phyloP scores from a whole-genome alignment of 345 rosid species.

The Mallotus nudiflorus region DNA sequence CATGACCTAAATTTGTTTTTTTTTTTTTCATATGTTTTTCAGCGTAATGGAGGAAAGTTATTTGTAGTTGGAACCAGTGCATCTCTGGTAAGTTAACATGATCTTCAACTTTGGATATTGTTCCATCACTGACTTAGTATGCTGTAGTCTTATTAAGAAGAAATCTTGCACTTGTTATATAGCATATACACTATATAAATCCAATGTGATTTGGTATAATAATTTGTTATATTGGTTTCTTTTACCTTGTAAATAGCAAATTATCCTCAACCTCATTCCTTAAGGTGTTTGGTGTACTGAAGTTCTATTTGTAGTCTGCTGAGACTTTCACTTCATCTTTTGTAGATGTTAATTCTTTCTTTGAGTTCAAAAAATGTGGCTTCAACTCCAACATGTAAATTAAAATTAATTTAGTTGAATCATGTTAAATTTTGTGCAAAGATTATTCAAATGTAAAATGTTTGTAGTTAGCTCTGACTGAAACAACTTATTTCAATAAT shows the following conservation, averaged over 20 bases:
- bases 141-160: not conserved
- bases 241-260: not conserved
- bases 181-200: not conserved
- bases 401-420: not conserved
- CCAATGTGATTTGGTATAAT: not conserved
- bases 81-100: conserved; percentile 58
- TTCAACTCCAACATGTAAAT: not conserved
- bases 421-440: not conserved
- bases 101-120: not conserved
- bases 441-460: not conserved
- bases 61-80: conserved; percentile 93
- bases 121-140: not conserved
- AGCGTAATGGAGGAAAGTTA: conserved; percentile 90
- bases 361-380: not conserved
- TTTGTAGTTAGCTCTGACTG: not conserved
- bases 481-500: not conserved
- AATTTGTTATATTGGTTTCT: not conserved
- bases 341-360: not conserved
- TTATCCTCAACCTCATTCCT: not conserved
- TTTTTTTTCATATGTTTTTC: conserved; percentile 37
- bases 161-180: not conserved
- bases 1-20: not conserved
- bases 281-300: not conserved
- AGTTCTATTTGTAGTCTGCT: not conserved
- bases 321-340: not conserved